These are phyloP conservation scores for Septoria linicola DNA, from an alignment of 2,329 filamentous ascomycete genomes.

Conservation along the genomic window DNA sequence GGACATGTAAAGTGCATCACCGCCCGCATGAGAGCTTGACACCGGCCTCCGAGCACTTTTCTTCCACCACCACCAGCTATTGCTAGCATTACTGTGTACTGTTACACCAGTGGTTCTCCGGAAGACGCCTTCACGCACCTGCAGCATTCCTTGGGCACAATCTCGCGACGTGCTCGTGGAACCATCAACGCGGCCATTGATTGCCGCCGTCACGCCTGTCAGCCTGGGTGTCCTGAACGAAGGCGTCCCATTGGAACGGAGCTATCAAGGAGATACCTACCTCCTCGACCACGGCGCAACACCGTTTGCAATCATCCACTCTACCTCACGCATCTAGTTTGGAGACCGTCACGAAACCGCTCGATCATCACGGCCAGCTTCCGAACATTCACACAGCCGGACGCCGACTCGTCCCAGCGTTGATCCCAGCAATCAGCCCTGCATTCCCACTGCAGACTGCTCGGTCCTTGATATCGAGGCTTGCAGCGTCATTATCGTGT, in stretches of 20 bases:
- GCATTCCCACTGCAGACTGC: slow-evolving; percentile 9
- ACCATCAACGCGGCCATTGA: neutral
- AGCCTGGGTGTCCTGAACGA: neutral
- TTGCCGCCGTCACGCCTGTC: neutral
- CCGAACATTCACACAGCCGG: slow-evolving; percentile 1
- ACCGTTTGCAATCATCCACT: too few species aligned
- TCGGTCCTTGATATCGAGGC: slow-evolving; percentile 23
- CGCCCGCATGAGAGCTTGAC: too few species aligned
- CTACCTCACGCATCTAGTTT: neutral
- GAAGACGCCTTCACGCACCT: neutral
- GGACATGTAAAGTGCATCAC: too few species aligned
- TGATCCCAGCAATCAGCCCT: slow-evolving; percentile 17
- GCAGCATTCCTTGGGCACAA: neutral
- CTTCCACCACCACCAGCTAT: neutral
- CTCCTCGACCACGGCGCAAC: too few species aligned
- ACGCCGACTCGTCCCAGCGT: slow-evolving; percentile 7
- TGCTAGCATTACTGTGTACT: neutral
- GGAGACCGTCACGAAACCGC: neutral
- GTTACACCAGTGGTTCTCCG: neutral
- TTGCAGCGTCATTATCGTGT: slow-evolving; percentile 27
- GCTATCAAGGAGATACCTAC: neutral
- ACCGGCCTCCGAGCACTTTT: neutral
- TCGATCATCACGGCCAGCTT: slow-evolving; percentile 6
- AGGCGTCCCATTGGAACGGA: neutral
- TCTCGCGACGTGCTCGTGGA: neutral